Percentiles rank a stretch among this genome's conserved stretches.
Conservation (phyloP, 768 basidiomycete genomes). For the Lentinula boryana region DNA sequence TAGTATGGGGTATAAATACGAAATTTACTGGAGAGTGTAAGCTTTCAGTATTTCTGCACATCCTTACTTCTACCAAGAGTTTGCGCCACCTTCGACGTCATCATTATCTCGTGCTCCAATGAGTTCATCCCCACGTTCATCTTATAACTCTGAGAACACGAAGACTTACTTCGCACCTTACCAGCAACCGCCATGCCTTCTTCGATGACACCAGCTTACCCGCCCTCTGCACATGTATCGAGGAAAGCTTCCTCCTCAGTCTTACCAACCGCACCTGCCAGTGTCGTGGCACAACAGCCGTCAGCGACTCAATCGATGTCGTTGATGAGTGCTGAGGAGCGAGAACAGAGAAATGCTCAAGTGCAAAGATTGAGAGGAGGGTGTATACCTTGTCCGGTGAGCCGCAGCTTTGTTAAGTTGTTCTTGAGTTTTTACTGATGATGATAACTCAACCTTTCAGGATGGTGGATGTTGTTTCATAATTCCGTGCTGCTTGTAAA, state of each 20-base stretch:
- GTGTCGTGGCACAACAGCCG: neutral
- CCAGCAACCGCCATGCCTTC: neutral
- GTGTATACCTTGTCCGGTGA: constrained; percentile 5
- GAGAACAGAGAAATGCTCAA: neutral
- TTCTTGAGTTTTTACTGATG: neutral
- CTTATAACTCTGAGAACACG: too few species aligned
- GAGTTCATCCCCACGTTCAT: neutral
- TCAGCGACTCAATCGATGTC: neutral
- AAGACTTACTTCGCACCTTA: too few species aligned
- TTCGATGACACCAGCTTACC: neutral
- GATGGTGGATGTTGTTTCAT: too few species aligned
- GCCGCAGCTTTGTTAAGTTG: neutral
- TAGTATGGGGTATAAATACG: too few species aligned
- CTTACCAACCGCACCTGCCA: neutral
- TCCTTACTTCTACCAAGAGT: too few species aligned
- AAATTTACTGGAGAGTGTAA: too few species aligned
- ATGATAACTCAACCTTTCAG: too few species aligned
- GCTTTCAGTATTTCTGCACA: too few species aligned
- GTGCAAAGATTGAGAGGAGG: constrained; percentile 3
- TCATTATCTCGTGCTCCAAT: neutral
- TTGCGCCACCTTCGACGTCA: neutral
- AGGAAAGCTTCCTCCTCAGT: neutral
- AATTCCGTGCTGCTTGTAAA: too few species aligned
- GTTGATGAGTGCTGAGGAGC: neutral
- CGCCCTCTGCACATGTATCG: neutral